Conservation (phyloP, 768 basidiomycete genomes). For the Suillus plorans region DNA sequence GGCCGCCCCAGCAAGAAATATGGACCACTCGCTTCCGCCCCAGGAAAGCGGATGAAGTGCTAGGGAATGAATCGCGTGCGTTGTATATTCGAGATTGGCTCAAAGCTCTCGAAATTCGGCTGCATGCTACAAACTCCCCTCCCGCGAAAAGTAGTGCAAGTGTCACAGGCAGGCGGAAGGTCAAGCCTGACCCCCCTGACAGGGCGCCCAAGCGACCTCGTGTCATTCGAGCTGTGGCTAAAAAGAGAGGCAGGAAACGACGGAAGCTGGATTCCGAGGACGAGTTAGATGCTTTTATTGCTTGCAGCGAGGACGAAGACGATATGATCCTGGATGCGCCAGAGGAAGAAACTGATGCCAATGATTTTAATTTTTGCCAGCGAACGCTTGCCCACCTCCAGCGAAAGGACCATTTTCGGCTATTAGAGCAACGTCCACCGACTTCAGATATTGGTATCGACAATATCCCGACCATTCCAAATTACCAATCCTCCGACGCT, state of each 20-base stretch:
- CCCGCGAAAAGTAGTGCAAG: constrained; percentile 3
- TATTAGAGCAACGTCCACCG: neutral
- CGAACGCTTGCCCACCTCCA: constrained; percentile 22
- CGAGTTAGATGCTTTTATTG: constrained; percentile 60
- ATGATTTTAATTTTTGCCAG: constrained; percentile 31
- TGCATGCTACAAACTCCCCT: constrained; percentile 17
- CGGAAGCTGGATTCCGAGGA: constrained; percentile 53
- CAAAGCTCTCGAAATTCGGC: constrained; percentile 61
- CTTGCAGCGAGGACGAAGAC: constrained; percentile 38
- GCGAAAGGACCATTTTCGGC: neutral
- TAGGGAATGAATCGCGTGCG: constrained; percentile 76
- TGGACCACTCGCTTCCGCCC: constrained; percentile 84
- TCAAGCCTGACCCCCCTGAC: constrained; percentile 20
- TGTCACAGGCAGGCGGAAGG: constrained; percentile 16
- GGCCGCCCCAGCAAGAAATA: constrained; percentile 37
- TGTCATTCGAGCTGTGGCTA: constrained; percentile 54
- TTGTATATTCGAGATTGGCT: constrained; percentile 80
- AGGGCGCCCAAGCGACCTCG: constrained; percentile 58
- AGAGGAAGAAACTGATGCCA: constrained; percentile 37
- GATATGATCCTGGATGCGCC: constrained; percentile 24
- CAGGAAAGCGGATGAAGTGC: constrained; percentile 65
- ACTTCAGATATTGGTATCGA: constrained; percentile 8
- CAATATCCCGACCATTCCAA: constrained; percentile 11
- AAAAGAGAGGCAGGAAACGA: constrained; percentile 50
- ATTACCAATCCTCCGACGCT: constrained; percentile 12